These are phyloP conservation scores for Biscogniauxia mediterranea DNA, from an alignment of 2,329 filamentous ascomycete species.

Conservation along the genomic window DNA sequence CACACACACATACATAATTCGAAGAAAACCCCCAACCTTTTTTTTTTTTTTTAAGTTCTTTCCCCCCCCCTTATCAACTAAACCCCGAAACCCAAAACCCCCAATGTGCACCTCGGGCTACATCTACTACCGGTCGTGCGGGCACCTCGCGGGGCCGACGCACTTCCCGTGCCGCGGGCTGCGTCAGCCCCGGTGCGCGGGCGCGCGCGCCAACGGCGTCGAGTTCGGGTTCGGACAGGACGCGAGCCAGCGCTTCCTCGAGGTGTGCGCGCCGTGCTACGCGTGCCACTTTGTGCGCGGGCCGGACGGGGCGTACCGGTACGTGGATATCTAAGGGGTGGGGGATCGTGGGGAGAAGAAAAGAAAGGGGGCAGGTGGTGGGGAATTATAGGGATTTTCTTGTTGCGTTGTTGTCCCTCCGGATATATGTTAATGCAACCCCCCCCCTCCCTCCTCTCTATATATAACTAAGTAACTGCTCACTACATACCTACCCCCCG, in stretches of 20 bases:
- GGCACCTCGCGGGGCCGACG: constrained; percentile 1
- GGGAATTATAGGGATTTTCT: too few species aligned
- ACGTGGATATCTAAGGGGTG: not conserved
- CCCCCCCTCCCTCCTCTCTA: too few species aligned
- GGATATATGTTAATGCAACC: too few species aligned
- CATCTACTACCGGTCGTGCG: constrained; percentile 2
- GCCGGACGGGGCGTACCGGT: not conserved
- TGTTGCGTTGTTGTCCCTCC: too few species aligned
- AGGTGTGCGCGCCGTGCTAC: not conserved
- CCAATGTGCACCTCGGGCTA: constrained; percentile 1
- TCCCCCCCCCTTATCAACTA: not conserved
- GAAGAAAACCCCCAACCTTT: too few species aligned
- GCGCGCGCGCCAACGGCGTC: not conserved
- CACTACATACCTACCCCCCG: too few species aligned
- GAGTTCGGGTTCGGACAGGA: not conserved
- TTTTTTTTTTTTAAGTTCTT: too few species aligned
- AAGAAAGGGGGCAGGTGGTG: too few species aligned
- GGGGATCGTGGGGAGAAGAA: too few species aligned
- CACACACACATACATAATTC: too few species aligned
- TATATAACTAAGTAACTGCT: too few species aligned
- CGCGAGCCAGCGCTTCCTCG: not conserved
- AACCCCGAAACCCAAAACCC: not conserved
- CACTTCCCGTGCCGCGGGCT: constrained; percentile 1
- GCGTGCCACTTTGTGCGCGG: not conserved
- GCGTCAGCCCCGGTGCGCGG: not conserved